Evolutionary conservation across 2,329 filamentous ascomycete genomes (phyloP).

Genomic region (Sporothrix euskadiensis): DNA sequence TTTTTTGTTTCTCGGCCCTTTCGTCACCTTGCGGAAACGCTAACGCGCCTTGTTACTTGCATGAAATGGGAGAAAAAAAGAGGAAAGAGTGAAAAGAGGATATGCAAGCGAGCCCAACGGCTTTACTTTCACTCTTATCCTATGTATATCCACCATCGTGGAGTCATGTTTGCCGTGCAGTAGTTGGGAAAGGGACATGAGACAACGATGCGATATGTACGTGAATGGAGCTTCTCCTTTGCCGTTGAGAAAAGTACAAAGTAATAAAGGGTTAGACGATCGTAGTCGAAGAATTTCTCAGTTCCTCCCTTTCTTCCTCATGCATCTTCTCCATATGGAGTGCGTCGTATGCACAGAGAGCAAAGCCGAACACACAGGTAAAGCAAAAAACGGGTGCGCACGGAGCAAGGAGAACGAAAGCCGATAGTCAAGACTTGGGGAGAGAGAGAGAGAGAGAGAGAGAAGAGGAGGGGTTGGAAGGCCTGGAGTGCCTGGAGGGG

Average conservation of each 20-base stretch:
- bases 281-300: not conserved
- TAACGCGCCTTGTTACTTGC: constrained; percentile 14
- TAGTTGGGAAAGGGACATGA: constrained; percentile 7
- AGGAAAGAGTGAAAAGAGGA: not conserved
- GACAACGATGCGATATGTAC: constrained; percentile 12
- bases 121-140: not conserved
- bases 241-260: not conserved
- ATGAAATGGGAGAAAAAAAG: not conserved
- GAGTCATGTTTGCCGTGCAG: not conserved
- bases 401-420: constrained; percentile 18
- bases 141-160: not conserved
- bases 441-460: not conserved
- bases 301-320: not conserved
- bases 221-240: not conserved
- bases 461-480: not conserved
- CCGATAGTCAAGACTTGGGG: not conserved
- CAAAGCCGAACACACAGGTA: not conserved
- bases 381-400: not conserved
- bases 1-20: not conserved
- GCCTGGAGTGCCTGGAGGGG: not conserved
- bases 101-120: constrained; percentile 8
- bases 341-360: not conserved
- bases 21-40: not conserved
- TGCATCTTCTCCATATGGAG: constrained; percentile 13
- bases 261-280: not conserved